phyloP scores from a whole-genome alignment of 768 basidiomycete species.

The Lentinula sp. region DNA sequence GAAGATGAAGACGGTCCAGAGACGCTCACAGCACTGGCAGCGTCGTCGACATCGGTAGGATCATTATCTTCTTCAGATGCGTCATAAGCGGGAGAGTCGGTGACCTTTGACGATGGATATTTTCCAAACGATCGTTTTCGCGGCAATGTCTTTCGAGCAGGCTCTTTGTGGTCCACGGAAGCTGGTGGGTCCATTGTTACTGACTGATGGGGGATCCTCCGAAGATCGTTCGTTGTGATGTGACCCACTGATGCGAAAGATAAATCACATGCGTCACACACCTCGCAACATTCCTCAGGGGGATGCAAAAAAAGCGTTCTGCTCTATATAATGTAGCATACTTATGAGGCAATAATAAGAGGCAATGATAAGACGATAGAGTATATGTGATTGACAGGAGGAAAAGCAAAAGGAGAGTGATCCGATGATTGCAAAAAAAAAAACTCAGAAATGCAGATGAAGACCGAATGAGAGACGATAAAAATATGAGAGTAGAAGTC shows the following conservation, averaged over 20 bases:
- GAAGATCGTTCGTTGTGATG: background rate
- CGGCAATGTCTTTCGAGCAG: conserved; percentile 32
- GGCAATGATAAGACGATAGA: background rate
- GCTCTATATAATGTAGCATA: no score
- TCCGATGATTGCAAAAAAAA: background rate
- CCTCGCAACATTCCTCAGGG: no score
- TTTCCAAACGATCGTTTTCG: conserved; percentile 69
- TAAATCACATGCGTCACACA: background rate
- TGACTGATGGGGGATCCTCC: background rate
- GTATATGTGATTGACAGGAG: background rate
- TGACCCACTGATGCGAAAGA: background rate
- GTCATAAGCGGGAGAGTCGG: conserved; percentile 75
- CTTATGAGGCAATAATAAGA: background rate
- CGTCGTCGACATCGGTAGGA: conserved; percentile 72
- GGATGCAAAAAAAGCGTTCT: no score
- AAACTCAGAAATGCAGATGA: background rate
- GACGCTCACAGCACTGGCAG: conserved; percentile 39
- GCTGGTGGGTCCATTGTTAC: background rate
- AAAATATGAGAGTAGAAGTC: background rate
- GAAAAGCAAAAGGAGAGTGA: background rate
- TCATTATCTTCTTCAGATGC: conserved; percentile 90
- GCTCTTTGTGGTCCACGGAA: background rate
- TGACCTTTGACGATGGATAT: conserved; percentile 39
- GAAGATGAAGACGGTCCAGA: conserved; percentile 16
- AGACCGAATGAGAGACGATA: background rate